Base-by-base conservation (phyloP, 192 early-diverging fungal genomes). In the Piromyces sp. region DNA sequence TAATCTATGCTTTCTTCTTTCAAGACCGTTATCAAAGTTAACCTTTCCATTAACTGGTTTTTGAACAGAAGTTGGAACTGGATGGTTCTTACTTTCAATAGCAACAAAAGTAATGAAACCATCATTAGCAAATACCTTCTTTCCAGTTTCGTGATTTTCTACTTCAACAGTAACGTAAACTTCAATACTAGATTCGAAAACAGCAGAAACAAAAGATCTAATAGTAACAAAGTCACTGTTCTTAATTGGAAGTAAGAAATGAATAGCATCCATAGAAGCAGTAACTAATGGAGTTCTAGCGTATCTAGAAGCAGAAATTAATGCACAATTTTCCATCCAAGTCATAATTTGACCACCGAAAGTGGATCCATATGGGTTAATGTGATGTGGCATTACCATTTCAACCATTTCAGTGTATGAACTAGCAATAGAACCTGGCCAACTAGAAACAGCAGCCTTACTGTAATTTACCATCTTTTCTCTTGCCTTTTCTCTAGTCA, bases 351-450 rank as follows among this genome's bases (percentile, higher is more conserved):
- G 31, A 22, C 82, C 82, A 30, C 82, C 82, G 13, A 82, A 82
- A 19, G 82, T 78, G 0, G 79, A 81, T 26, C 82, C 82, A 29
- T 81, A 40, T 81, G 79, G 30, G 78, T 94, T 94, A 22, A 91
- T 92, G 82, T 94, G 93, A 37, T 94, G 92, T 15, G 93, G 93
- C 84, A 94, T 86, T 9, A 94, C 92, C 80, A 92, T 82, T 58
- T 94, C 88, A 0, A 90, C 90, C 9, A 90, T 86, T 82, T 94
- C 92, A 13, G 91, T 84, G 26, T 79, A 68, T 26, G 51, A 84
- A 40, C 84, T 87, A 30, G 79, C 36, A 83, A 37, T 84, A 37
- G 29, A 83, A 6, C 38, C 30, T 79, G 30, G 30, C 30, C 42
- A 78, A 81, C 17, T 79, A 22, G 30, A 80, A 81, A 81, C n/a